Evolutionary conservation across 257 asterid species (phyloP), one percentile per base, ranked within the genome.

Genomic region (Plectranthus barbatus): DNA sequence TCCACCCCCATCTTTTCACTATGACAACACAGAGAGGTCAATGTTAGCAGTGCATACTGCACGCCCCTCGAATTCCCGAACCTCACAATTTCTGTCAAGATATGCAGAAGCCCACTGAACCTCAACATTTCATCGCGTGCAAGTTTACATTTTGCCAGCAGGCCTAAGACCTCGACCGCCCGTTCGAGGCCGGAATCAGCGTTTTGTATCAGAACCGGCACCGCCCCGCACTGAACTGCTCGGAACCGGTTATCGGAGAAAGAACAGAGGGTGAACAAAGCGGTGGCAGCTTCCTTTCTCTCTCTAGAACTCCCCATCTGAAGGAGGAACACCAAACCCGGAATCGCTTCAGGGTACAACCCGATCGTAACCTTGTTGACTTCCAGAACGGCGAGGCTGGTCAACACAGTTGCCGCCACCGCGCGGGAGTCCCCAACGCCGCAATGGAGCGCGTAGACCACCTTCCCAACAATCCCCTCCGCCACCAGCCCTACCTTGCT

Each of bases 351-450:
- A 5, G 95, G 91, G 72, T 77, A 76, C 0, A 91, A 83, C 64
- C 97, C 97, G 60, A 92, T 89, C 1, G 93, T 84, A 14, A 87
- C 95, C 72, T 87, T 89, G 75, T 89, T 92, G 71, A 92, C 97
- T 60, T 89, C 95, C 73, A 92, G 81, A 68, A 92, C 92, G 7
- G 95, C 94, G 45, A 88, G 81, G 75, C 97, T 92, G 49, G 97
- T 92, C 70, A 92, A 33, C 66, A 89, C 92, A 10, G 97, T 92
- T 1, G 97, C 98, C 2, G 95, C 97, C 62, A 89, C 78, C 39
- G 98, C 97, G 19, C 97, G 83, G 6, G 93, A 83, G 76, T 88
- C 97, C 6, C 95, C 97, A 0, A 47, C 67, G 10, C 97, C 98
- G 64, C 48, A 26, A 11, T 80, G 79, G 6, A 92, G 70, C 5